phyloP scores from a whole-genome alignment of 2,329 filamentous ascomycete genomes.

The Sporothrix brasiliensis region DNA sequence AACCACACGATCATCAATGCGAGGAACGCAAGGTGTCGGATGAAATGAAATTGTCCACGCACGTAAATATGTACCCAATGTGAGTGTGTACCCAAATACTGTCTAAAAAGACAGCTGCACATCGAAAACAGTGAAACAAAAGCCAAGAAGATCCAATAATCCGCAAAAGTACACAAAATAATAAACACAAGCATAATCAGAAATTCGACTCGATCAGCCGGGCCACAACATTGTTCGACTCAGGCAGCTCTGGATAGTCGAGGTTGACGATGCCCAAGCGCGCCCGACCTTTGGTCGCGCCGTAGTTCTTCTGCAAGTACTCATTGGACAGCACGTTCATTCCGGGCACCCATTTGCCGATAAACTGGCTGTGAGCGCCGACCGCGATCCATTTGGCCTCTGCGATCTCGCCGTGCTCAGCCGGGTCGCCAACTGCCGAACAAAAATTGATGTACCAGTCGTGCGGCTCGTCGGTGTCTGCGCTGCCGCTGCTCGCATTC shows the following conservation, averaged over 20 bases:
- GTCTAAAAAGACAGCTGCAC: not conserved
- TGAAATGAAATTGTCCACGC: not conserved
- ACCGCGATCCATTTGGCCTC: conserved; percentile 51
- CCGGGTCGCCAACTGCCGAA: conserved; percentile 47
- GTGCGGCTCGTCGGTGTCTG: conserved; percentile 37
- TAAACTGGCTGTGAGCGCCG: conserved; percentile 48
- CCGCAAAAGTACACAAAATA: not conserved
- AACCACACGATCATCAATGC: not conserved
- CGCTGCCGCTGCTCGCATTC: conserved; percentile 38
- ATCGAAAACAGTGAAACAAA: not conserved
- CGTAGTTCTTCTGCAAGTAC: conserved; percentile 39
- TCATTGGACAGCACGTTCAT: conserved; percentile 48
- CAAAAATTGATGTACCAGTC: conserved; percentile 45
- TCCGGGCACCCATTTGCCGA: conserved; percentile 48
- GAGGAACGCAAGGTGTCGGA: conserved; percentile 7
- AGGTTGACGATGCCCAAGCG: conserved; percentile 40
- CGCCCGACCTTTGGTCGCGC: conserved; percentile 37
- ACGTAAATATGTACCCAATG: not conserved
- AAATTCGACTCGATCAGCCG: conserved; percentile 49
- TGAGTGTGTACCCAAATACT: not conserved
- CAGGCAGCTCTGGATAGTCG: conserved; percentile 42
- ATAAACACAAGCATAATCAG: conserved; percentile 30
- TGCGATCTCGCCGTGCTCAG: conserved; percentile 45
- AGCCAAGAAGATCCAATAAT: not conserved
- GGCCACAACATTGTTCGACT: conserved; percentile 47